Percentiles rank a stretch among this genome's conserved stretches.
Conservation (phyloP, 805 yeast genomes). For the Hanseniaspora jakobsenii region DNA sequence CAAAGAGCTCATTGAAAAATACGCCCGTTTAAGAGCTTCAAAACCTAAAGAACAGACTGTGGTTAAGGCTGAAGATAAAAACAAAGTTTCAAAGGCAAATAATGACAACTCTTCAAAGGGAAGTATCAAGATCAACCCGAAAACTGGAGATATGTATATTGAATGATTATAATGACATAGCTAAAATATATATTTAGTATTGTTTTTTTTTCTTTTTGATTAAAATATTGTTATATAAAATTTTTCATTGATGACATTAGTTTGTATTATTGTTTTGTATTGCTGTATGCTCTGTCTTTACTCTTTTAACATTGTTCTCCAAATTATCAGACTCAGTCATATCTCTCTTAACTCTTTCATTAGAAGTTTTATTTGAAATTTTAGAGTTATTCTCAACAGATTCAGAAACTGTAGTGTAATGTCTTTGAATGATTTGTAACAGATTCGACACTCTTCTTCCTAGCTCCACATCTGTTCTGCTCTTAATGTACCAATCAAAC, state of each 20-base stretch:
- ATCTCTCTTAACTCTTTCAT: conserved; percentile 39
- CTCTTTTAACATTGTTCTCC: no score
- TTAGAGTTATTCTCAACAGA: no score
- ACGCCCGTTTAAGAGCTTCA: conserved; percentile 43
- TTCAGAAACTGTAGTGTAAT: no score
- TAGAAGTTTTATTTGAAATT: no score
- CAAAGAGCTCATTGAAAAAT: conserved; percentile 49
- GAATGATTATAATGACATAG: no score
- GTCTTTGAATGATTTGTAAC: conserved; percentile 29
- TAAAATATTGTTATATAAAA: no score
- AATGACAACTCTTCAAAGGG: not conserved
- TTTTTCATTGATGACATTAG: no score
- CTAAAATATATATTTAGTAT: no score
- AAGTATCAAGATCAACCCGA: conserved; percentile 5
- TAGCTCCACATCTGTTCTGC: conserved; percentile 61
- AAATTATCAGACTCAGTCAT: no score
- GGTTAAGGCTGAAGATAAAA: conserved; percentile 17
- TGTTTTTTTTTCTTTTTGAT: no score
- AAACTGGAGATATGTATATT: conserved; percentile 13
- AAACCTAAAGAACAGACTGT: conserved; percentile 35
- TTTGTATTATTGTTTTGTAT: no score
- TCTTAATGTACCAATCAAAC: conserved; percentile 62
- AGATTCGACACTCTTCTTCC: conserved; percentile 59
- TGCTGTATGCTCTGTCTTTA: no score
- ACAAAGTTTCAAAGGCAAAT: conserved; percentile 7